Base-by-base conservation (phyloP, 2,329 filamentous ascomycete species). In the Exophiala sp. region DNA sequence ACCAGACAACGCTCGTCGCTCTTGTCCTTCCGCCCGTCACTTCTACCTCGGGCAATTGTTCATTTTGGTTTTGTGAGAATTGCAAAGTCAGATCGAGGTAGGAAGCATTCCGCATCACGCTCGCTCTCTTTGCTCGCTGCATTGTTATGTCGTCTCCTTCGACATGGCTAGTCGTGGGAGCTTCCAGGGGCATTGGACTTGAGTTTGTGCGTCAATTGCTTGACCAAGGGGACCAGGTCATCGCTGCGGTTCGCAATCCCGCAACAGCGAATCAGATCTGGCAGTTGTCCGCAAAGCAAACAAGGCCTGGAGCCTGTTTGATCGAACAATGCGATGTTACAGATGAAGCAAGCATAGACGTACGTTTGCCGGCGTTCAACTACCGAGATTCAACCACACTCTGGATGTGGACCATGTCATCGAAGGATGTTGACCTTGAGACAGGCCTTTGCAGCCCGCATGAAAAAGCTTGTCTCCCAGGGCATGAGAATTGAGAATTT, bases 291-390 rank as follows among this genome's bases (percentile, higher is more conserved):
- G 66, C 64, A 6, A 58, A 60, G 24, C 48, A 56, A 39, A 61
- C 58, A 9, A 50, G 55, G 34, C 52, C 52, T n/a, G 64, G 58
- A 32, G 52, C 57, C 39, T 66, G 75, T 63, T 64, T 74, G 60
- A 72, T 75, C 66, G 69, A 78, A 52, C 69, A 75, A 48, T 82
- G 78, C 65, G 80, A 83, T 67, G 73, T 83, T n/a, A 66, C 76
- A 14, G 71, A 71, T 33, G 78, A 81, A 57, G 65, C 69, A 24
- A 82, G 77, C 65, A 81, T 83, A 35, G 67, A 68, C 51, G 74
- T 75, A 65, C 46, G 65, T 71, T 54, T 38, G 10, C 3, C 24
- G 2, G 24, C 24, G 24, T 29, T 8, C 12, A 10, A 41, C 14
- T 20, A 40, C 14, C 8, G 63, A 43, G 29, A 20, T 47, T 9